Evolutionary conservation across 1,284 basidiomycete genomes (phyloP).

Genomic region (Sporisorium graminicola): DNA sequence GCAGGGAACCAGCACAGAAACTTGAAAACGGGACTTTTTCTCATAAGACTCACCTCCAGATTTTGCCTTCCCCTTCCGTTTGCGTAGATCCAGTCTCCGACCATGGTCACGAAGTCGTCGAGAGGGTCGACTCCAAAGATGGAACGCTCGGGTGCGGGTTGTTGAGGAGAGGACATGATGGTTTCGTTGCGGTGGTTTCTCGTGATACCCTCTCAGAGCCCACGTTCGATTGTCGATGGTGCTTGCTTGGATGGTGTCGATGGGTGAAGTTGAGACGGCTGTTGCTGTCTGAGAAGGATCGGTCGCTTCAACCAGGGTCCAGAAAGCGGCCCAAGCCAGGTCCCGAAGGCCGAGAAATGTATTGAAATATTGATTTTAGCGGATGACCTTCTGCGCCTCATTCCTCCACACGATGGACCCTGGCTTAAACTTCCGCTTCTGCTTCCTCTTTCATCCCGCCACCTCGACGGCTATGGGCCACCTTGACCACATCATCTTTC

Average conservation of each 20-base stretch:
- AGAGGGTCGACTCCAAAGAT: slow-evolving; percentile 92
- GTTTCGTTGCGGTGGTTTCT: background rate
- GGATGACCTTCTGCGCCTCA: too few relatives aligned
- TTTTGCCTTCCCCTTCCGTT: slow-evolving; percentile 69
- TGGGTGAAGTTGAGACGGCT: background rate
- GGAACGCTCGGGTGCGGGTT: slow-evolving; percentile 77
- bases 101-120: slow-evolving; percentile 90
- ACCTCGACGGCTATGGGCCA: too few relatives aligned
- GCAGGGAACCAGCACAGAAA: background rate
- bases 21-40: background rate
- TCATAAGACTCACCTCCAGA: slow-evolving; percentile 72
- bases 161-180: slow-evolving; percentile 32
- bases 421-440: background rate
- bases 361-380: too few relatives aligned
- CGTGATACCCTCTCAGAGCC: too few relatives aligned
- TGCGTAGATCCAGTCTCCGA: slow-evolving; percentile 85
- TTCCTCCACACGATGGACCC: slow-evolving; percentile 12
- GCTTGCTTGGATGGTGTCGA: background rate
- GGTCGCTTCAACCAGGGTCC: slow-evolving; percentile 10
- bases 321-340: slow-evolving; percentile 10
- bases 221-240: background rate
- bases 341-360: slow-evolving; percentile 12
- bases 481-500: too few relatives aligned
- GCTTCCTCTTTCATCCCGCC: background rate
- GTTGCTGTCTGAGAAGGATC: background rate